phyloP scores from a whole-genome alignment of 352 stramenopile genomes.

The Pythium myriotylum region DNA sequence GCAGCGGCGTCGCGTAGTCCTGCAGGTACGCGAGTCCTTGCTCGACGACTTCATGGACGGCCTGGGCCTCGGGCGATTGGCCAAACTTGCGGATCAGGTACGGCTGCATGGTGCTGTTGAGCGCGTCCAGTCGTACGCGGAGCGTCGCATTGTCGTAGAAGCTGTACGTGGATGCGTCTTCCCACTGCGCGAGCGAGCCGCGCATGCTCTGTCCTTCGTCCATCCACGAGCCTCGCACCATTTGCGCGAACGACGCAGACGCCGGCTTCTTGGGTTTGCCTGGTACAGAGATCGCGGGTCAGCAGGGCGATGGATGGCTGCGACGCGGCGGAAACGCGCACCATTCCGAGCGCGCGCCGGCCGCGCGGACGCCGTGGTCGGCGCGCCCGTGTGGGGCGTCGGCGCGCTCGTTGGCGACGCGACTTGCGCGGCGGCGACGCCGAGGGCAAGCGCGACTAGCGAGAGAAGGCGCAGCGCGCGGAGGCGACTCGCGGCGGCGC shows the following conservation, averaged over 20 bases:
- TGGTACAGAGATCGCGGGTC: too few species aligned
- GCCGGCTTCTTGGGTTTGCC: background rate
- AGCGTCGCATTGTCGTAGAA: conserved; percentile 81
- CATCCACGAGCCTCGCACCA: conserved; percentile 46
- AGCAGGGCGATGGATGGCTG: conserved; percentile 7
- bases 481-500: background rate
- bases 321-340: conserved; percentile 1
- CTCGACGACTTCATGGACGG: conserved; percentile 54
- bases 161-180: conserved; percentile 67
- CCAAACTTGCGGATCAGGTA: conserved; percentile 65
- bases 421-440: conserved; percentile 12
- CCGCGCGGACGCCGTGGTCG: conserved; percentile 1
- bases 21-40: conserved; percentile 53
- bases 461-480: conserved; percentile 9
- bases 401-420: background rate
- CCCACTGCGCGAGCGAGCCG: conserved; percentile 51
- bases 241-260: conserved; percentile 4
- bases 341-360: conserved; percentile 7
- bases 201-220: conserved; percentile 50
- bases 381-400: conserved; percentile 2
- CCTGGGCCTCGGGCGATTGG: conserved; percentile 61
- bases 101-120: conserved; percentile 76
- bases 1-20: conserved; percentile 57
- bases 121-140: conserved; percentile 64
- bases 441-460: conserved; percentile 1